phyloP scores from a whole-genome alignment of 495 filamentous ascomycete genomes.

The Neurospora sp. region DNA sequence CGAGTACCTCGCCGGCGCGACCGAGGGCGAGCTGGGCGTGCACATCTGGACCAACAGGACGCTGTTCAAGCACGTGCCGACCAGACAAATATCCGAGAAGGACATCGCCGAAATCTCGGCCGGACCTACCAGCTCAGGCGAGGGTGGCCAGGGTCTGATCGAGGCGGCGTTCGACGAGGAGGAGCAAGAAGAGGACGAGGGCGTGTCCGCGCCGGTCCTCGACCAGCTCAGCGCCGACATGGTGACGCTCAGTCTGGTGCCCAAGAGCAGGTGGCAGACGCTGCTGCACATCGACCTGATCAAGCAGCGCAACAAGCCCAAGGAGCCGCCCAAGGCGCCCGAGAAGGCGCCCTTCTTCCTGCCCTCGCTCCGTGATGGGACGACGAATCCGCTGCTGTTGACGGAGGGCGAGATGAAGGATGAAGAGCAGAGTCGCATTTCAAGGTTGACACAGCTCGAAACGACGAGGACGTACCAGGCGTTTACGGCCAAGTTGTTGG shows the following conservation, averaged over 20 bases:
- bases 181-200: slow-evolving; percentile 33
- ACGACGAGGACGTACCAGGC: slow-evolving; percentile 32
- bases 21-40: slow-evolving; percentile 76
- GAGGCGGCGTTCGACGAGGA: slow-evolving; percentile 59
- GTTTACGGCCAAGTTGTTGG: slow-evolving; percentile 52
- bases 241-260: slow-evolving; percentile 80
- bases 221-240: slow-evolving; percentile 74
- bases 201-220: slow-evolving; percentile 37
- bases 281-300: slow-evolving; percentile 84
- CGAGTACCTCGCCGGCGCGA: slow-evolving; percentile 84
- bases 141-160: slow-evolving; percentile 55
- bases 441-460: slow-evolving; percentile 31
- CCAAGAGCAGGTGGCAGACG: slow-evolving; percentile 86
- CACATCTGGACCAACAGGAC: slow-evolving; percentile 90
- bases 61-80: slow-evolving; percentile 79
- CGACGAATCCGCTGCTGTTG: slow-evolving; percentile 13
- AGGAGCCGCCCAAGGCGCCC: slow-evolving; percentile 78
- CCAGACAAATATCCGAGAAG: slow-evolving; percentile 65
- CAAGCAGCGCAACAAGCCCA: slow-evolving; percentile 88
- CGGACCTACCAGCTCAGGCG: slow-evolving; percentile 66
- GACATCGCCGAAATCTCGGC: slow-evolving; percentile 52
- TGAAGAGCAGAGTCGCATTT: slow-evolving; percentile 11
- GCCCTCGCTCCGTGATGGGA: slow-evolving; percentile 47
- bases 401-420: slow-evolving; percentile 9
- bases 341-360: slow-evolving; percentile 97